phyloP scores from a whole-genome alignment of 2,329 filamentous ascomycete genomes.

The Seiridium cupressi region DNA sequence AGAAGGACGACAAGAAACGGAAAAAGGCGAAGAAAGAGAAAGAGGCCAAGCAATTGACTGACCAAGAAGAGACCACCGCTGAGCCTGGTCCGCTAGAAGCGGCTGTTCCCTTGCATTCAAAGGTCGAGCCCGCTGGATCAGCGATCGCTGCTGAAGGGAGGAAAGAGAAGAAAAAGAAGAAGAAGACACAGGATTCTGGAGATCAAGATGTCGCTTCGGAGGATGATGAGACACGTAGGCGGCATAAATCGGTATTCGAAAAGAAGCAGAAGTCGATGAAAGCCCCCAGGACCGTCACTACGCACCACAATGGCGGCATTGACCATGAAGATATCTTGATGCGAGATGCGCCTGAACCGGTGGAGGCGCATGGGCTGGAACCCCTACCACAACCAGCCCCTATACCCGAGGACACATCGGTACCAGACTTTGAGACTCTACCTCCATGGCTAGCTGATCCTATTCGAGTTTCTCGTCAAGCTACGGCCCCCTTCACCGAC shows the following conservation, averaged over 20 bases:
- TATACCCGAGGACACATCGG: slow-evolving; percentile 52
- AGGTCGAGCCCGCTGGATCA: neutral
- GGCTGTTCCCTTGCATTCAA: slow-evolving; percentile 9
- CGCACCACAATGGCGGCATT: neutral
- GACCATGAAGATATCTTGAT: slow-evolving; percentile 25
- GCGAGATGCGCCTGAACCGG: slow-evolving; percentile 20
- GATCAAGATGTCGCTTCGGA: slow-evolving; percentile 10
- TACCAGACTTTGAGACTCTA: slow-evolving; percentile 72
- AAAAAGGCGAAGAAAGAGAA: slow-evolving; percentile 32
- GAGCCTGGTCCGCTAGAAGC: slow-evolving; percentile 24
- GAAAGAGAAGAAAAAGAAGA: slow-evolving; percentile 33
- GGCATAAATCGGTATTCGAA: slow-evolving; percentile 52
- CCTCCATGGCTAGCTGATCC: slow-evolving; percentile 80
- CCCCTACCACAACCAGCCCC: slow-evolving; percentile 78
- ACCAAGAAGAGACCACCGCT: neutral
- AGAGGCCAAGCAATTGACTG: slow-evolving; percentile 18
- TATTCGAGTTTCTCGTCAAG: slow-evolving; percentile 62
- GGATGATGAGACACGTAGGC: slow-evolving; percentile 17
- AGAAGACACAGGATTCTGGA: slow-evolving; percentile 15
- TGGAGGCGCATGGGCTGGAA: slow-evolving; percentile 67
- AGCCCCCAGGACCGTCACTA: slow-evolving; percentile 36
- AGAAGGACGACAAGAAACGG: slow-evolving; percentile 29
- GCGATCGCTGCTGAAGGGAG: neutral
- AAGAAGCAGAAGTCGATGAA: slow-evolving; percentile 55
- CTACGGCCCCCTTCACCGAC: slow-evolving; percentile 57